Conservation (phyloP, 345 rosid species). For the Leavenworthia alabamica region DNA sequence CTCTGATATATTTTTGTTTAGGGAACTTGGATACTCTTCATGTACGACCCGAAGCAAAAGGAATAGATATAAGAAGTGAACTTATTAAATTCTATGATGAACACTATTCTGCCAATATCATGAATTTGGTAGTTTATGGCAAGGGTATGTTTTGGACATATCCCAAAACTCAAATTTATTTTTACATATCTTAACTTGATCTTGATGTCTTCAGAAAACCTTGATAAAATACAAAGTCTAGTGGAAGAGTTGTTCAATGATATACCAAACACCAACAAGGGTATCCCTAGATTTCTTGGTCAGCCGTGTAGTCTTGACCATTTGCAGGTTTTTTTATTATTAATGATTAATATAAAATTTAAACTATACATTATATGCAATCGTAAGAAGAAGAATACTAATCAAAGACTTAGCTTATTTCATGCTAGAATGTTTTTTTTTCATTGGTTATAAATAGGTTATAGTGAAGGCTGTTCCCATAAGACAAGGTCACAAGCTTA, state of each 20-base stretch:
- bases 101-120: conserved; percentile 82
- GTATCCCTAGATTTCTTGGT: conserved; percentile 45
- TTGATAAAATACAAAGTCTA: conserved; percentile 53
- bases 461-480: conserved; percentile 76
- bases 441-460: conserved; percentile 42
- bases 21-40: conserved; percentile 83
- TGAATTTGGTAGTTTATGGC: conserved; percentile 77
- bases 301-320: conserved; percentile 74
- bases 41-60: conserved; percentile 63
- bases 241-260: conserved; percentile 64
- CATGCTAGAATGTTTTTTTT: not conserved
- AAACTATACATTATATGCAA: too few relatives aligned
- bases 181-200: conserved; percentile 8
- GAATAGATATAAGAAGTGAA: conserved; percentile 64
- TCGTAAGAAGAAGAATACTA: too few relatives aligned
- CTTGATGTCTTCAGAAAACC: conserved; percentile 50
- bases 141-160: conserved; percentile 49
- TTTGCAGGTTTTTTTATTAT: conserved; percentile 50
- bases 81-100: conserved; percentile 71
- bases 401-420: not conserved
- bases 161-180: not conserved
- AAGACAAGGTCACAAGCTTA: conserved; percentile 57
- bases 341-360: not conserved
- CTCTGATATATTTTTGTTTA: conserved; percentile 19
- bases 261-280: conserved; percentile 47